These are phyloP conservation scores for Trichoderma cornu-damae DNA, from an alignment of 2,329 filamentous ascomycete genomes.

Conservation along the genomic window DNA sequence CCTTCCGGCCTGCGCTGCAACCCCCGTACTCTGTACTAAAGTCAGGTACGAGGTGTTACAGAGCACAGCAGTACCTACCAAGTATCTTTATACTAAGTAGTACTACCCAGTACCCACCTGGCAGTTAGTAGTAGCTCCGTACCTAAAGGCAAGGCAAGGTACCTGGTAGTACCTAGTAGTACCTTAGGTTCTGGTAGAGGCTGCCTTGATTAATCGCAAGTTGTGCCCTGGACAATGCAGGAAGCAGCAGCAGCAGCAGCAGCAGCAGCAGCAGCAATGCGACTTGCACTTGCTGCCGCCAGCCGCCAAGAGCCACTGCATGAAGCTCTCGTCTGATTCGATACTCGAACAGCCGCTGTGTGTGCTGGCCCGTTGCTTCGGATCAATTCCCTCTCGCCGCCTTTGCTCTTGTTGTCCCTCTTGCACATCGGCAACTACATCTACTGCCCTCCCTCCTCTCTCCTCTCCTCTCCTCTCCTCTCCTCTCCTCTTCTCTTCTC, in stretches of 20 bases:
- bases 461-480: not conserved
- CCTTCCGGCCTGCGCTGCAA: not conserved
- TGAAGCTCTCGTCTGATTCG: not conserved
- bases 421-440: not conserved
- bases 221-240: not conserved
- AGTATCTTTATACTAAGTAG: no score
- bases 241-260: not conserved
- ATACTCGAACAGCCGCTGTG: not conserved
- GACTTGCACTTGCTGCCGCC: not conserved
- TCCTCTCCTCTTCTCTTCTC: not conserved
- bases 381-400: no score
- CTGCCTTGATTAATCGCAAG: no score
- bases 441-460: not conserved
- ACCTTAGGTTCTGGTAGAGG: no score
- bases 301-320: not conserved
- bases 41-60: constrained; percentile 12
- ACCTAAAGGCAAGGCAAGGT: no score
- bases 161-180: no score
- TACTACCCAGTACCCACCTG: no score
- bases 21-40: constrained; percentile 2
- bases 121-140: no score
- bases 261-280: not conserved
- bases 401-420: not conserved
- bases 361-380: not conserved
- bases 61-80: not conserved